Evolutionary conservation across 2,329 filamentous ascomycete genomes (phyloP).

Genomic region (Cordyceps pruinosa): DNA sequence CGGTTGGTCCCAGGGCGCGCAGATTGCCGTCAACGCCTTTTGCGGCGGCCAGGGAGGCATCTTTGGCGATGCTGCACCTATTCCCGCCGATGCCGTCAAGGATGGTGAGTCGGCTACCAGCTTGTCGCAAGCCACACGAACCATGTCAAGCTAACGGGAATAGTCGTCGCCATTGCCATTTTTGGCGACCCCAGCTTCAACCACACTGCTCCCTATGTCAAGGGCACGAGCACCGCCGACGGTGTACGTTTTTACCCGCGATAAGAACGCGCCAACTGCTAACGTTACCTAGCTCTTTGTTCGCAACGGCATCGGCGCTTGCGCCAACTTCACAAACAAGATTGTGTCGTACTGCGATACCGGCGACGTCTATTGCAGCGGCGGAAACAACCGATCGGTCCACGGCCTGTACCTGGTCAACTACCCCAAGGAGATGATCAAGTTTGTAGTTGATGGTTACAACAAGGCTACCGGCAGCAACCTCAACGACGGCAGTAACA

Average conservation of each 20-base stretch:
- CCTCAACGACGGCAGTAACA: constrained; percentile 6
- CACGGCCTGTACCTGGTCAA: constrained; percentile 30
- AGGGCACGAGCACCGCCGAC: constrained; percentile 29
- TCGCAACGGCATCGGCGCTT: constrained; percentile 28
- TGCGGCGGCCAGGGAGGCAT: constrained; percentile 28
- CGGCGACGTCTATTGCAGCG: constrained; percentile 35
- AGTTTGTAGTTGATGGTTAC: constrained; percentile 30
- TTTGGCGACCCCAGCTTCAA: constrained; percentile 37
- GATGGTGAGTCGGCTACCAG: constrained; percentile 23
- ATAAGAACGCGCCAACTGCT: not conserved
- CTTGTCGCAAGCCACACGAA: not conserved
- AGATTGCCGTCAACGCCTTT: constrained; percentile 30
- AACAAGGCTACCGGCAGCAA: constrained; percentile 10
- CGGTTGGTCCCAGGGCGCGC: constrained; percentile 38
- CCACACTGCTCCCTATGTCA: constrained; percentile 28
- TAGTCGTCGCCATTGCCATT: constrained; percentile 34
- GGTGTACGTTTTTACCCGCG: constrained; percentile 27
- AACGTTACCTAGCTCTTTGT: constrained; percentile 26
- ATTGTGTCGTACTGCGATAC: constrained; percentile 36
- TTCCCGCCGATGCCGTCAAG: constrained; percentile 24
- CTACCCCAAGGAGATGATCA: constrained; percentile 28
- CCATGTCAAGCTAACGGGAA: constrained; percentile 8
- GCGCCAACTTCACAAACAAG: constrained; percentile 29
- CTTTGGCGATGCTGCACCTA: constrained; percentile 22
- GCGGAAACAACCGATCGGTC: constrained; percentile 22